Percentiles rank a stretch among this genome's conserved stretches.
Conservation (phyloP, 176 grass and related monocot genomes). For the Leersia perrieri region DNA sequence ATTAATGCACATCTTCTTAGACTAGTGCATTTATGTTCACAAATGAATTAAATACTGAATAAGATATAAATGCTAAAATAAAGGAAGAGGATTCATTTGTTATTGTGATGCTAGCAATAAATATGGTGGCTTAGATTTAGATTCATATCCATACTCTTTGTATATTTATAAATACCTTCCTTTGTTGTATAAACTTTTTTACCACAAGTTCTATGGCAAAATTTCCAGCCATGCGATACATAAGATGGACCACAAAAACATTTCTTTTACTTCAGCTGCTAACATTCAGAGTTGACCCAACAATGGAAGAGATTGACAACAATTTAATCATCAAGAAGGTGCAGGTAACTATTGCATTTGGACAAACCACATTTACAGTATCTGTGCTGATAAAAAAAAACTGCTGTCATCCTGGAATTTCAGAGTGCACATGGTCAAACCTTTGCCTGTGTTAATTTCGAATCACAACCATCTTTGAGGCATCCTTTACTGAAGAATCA, state of each 20-base stretch:
- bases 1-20: no score
- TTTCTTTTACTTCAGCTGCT: not conserved
- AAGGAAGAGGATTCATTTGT: no score
- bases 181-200: no score
- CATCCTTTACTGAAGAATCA: not conserved
- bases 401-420: not conserved
- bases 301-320: not conserved
- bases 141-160: no score
- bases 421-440: not conserved
- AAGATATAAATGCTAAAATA: no score
- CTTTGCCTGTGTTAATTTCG: not conserved
- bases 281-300: not conserved
- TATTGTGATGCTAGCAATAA: no score
- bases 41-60: no score
- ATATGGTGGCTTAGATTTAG: no score
- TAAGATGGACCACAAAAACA: not conserved
- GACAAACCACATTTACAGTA: not conserved
- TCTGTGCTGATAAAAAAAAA: not conserved
- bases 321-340: not conserved
- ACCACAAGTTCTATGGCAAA: not conserved
- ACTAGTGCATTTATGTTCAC: no score
- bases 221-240: not conserved
- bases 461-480: not conserved
- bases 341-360: not conserved
- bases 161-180: no score